Base-by-base conservation (phyloP, 805 yeast genomes). In the Ogataea methanolica region DNA sequence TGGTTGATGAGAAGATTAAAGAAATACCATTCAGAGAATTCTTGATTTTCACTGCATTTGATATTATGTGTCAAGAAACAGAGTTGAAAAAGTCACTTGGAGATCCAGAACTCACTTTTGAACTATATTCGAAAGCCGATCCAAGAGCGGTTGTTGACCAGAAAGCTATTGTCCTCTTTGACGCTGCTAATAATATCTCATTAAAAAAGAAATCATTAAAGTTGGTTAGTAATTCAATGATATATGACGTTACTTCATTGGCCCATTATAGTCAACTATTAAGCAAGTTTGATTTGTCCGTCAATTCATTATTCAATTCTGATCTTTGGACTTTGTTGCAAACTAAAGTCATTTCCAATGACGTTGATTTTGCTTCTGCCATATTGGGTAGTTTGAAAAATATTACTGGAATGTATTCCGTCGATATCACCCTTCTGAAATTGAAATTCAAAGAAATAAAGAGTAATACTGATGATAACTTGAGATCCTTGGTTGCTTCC, bases 61-160 rank as follows among this genome's bases (percentile, higher is more conserved):
- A 53, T 7, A 40, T 61, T 23, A 55, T 65, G 53, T 38, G 41
- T 3, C 49, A 50, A 23, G 57, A 57, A 42, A 43, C 64, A 16
- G 45, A 43, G 29, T 48, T 58, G 17, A 47, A 47, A 26, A 41
- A 48, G 11, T 33, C 40, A 19, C 41, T 62, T 5, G 52, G 52
- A n/a, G 59, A 59, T 26, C 49, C 63, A 6, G 56, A 59, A 33
- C 59, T 67, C 35, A 66, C 72, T 0, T 61, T 68, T 7, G 71
- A 69, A 33, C 48, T 78, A 11, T 56, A 75, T 21, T 67, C 66
- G 26, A 66, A 68, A 46, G 64, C 75, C n/a, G 83, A 79, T 46
- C 68, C 75, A 4, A 63, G 86, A 51, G 68, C 72, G 0, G 61
- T 76, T 4, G 62, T 79, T 4, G 82, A 79, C 50, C 68, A 69